Base-by-base conservation (phyloP, 2,329 filamentous ascomycete genomes). In the Cladorrhinum sp. region DNA sequence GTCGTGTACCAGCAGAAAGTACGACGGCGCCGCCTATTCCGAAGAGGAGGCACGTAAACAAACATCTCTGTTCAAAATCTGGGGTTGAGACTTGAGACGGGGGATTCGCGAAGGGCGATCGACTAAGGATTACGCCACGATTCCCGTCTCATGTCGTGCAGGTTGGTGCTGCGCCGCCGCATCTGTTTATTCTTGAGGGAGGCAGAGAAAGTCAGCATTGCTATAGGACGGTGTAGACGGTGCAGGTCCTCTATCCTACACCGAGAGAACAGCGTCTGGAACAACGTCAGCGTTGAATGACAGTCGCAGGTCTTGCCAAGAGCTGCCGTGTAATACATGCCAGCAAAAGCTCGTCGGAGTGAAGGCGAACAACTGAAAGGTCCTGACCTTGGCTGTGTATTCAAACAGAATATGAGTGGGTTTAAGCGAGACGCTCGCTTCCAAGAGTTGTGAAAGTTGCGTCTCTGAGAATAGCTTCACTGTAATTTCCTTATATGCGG, bases 401-500 rank as follows among this genome's bases (percentile, higher is more conserved):
- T 45, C 41, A 45, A 18, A 45, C 41, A 45, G 41, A 45, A 20
- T n/a, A 36, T 38, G 29, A 49, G 25, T 5, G 41, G 16, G 38
- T 24, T 45, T 16, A 45, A 45, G 41, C 52, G 36, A 54, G n/a
- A 54, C n/a, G 24, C n/a, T 55, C 53, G 53, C 36, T 55, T 55
- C 53, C 53, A 55, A 13, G 38, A 24, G 13, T 13, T 5, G 25
- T 54, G 18, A 18, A 12, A 48, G 18, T 38, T 45, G 54, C 48
- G 48, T 41, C 27, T 57, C 55, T 61, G 59, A 45, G 53, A 56
- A 56, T 56, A 60, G 50, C 25, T 53, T 49, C 38, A 51, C 29
- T 51, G 29, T 41, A 57, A 57, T 61, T 53, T 57, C 59, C 36
- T 45, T 29, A 57, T 29, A 57, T 57, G 55, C 59, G 36, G 29